Evolutionary conservation across 768 basidiomycete species (phyloP).

Genomic region (Collybiopsis luxurians): DNA sequence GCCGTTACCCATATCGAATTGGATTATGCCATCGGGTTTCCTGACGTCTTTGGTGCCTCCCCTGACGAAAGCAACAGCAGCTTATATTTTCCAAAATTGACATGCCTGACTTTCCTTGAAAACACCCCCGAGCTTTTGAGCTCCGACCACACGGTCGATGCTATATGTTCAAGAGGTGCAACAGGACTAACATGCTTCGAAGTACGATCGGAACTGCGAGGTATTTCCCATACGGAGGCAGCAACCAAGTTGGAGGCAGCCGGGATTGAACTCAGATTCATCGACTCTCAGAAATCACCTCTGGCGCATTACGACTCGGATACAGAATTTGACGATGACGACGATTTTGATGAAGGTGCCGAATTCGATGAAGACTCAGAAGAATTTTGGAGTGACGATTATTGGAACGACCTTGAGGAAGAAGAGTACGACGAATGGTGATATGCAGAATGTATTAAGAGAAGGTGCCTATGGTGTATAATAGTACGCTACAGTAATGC

Average conservation of each 20-base stretch:
- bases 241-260: not conserved
- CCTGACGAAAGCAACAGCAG: not conserved
- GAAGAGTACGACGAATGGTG: no score
- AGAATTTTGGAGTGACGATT: not conserved
- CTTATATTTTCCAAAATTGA: not conserved
- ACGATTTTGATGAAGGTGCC: conserved; percentile 20
- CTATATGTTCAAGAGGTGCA: not conserved
- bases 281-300: not conserved
- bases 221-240: not conserved
- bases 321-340: conserved; percentile 12
- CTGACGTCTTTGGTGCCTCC: not conserved
- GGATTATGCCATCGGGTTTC: not conserved
- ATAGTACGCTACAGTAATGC: no score
- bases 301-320: conserved; percentile 11
- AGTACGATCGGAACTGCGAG: not conserved
- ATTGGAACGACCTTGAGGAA: no score
- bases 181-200: not conserved
- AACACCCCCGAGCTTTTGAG: not conserved
- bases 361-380: conserved; percentile 2
- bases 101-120: not conserved
- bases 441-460: not conserved
- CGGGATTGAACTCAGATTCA: not conserved
- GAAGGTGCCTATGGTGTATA: no score
- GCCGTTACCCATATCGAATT: conserved; percentile 12
- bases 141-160: not conserved